A percentile compares a stretch with the other conserved stretches of the same genome.
These are phyloP conservation scores for Prosopis cineraria DNA, from an alignment of 306 rosid genomes.

Conservation along the genomic window DNA sequence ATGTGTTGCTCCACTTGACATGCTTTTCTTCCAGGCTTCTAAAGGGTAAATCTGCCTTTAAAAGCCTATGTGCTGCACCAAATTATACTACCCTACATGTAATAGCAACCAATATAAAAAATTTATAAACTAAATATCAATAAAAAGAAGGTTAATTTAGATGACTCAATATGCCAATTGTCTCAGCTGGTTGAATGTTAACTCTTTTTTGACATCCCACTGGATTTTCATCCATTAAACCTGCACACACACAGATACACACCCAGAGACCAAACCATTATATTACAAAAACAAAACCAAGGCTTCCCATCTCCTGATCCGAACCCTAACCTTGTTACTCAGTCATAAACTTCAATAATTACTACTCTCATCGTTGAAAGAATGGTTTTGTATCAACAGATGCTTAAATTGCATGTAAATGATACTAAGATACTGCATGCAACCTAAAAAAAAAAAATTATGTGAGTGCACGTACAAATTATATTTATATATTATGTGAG, in stretches of 20 bases:
- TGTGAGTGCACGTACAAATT: too few relatives aligned
- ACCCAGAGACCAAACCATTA: neutral
- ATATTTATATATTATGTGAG: too few relatives aligned
- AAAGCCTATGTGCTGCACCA: constrained; percentile 24
- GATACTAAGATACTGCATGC: neutral
- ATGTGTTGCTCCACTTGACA: constrained; percentile 72
- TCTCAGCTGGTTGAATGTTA: constrained; percentile 5
- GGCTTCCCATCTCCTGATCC: neutral
- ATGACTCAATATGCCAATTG: constrained; percentile 23
- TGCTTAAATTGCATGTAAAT: too few relatives aligned
- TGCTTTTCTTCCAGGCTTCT: constrained; percentile 28
- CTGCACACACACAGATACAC: neutral
- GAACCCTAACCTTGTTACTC: neutral
- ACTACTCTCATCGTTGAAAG: neutral
- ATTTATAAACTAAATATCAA: constrained; percentile 6
- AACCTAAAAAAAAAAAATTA: neutral
- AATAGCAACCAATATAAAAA: constrained; percentile 15
- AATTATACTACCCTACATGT: constrained; percentile 2
- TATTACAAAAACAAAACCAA: too few relatives aligned
- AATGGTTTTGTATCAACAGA: neutral
- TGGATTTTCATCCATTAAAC: neutral
- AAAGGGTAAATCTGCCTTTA: constrained; percentile 24
- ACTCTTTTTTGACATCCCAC: neutral
- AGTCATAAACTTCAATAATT: neutral
- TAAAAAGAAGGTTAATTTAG: neutral